Evolutionary conservation across 202 grass and related monocot genomes (phyloP), one percentile per base, ranked within the genome.

Genomic region (Tripidium arundinaceum): DNA sequence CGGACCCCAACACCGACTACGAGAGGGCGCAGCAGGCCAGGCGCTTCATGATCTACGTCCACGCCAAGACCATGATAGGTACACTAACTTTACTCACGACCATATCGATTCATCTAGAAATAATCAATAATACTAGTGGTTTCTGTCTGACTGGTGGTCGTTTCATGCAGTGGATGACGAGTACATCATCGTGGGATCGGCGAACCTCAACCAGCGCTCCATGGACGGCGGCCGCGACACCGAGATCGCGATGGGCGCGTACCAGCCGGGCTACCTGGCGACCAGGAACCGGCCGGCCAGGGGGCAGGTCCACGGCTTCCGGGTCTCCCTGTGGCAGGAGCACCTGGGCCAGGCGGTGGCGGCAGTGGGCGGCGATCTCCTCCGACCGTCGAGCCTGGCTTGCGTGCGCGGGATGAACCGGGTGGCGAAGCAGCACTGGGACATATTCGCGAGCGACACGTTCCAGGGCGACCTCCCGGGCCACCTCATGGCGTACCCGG

Each of bases 11-110:
- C 88, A 89, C 71, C 6, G 89, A 97, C 75, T 97, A 94, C 59
- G 62, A 11, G 8, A 81, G 87, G 72, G 89, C 89, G 27, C 95
- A 94, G 87, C 43, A 86, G 81, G 58, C 70, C 4, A 65, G 95
- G 62, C 83, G 95, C 1, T 98, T 98, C 88, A 93, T 94, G 90
- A 98, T 97, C 86, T 97, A 97, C 82, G 94, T 94, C 36, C 91
- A 97, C 68, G 94, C 94, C 74, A 94, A 97, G 89, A 90, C 85
- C 46, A 94, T 97, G 94, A 94, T 97, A 28, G 94, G 94, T 94
- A 78, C 31, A 33, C n/a, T n/a, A n/a, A n/a, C n/a, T n/a, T n/a
- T n/a, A n/a, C 31, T 3, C 31, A 33, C 31, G 31, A 33, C 31
- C n/a, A n/a, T n/a, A n/a, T 3, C 31, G 50, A 3, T 27, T 40